Base-by-base conservation (phyloP, 805 yeast genomes). In the Myxozyma sirexii region DNA sequence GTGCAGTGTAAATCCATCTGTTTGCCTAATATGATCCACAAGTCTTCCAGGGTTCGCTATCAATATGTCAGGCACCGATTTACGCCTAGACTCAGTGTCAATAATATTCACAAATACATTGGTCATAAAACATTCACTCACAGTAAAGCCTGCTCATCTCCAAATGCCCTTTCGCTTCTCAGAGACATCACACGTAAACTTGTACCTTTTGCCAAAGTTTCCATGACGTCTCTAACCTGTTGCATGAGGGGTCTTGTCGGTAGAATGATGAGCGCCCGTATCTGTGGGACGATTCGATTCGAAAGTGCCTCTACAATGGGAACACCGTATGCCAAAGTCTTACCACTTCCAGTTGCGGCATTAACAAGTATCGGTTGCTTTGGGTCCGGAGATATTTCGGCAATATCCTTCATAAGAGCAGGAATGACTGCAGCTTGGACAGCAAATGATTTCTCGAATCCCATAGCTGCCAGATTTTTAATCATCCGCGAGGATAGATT, bases 301-400 rank as follows among this genome's bases (percentile, higher is more conserved):
- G 79, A 75, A 54, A 93, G 76, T 1, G 84, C 75, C 31, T 92
- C 91, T 1, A 94, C 79, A 6, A 94, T 80, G 1, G 99, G 98
- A 1, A 93, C 79, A 52, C 84, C 79, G 69, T 93, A 93, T 1
- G 97, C 96, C 56, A 94, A 76, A 0, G 99, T 93, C 71, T 93
- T 93, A 69, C 99, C 99, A 0, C 96, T 88, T 44, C 99, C 99
- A 0, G 99, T 93, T 10, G 96, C 83, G 1, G 99, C 96, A 73
- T 93, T 92, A 4, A 93, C 96, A 46, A 93, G 76, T 19, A 91
- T 73, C 73, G 94, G 96, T 1, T 62, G 72, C 65, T 60, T 62
- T 10, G 72, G 68, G 58, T 76, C 77, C 6, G 77, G 79, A 17
- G 70, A 51, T 15, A 70, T 37, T 13, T 65, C 57, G 24, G 70